These are phyloP conservation scores for Apophysomyces elegans DNA, from an alignment of 371 early-diverging fungal species.

Conservation along the genomic window DNA sequence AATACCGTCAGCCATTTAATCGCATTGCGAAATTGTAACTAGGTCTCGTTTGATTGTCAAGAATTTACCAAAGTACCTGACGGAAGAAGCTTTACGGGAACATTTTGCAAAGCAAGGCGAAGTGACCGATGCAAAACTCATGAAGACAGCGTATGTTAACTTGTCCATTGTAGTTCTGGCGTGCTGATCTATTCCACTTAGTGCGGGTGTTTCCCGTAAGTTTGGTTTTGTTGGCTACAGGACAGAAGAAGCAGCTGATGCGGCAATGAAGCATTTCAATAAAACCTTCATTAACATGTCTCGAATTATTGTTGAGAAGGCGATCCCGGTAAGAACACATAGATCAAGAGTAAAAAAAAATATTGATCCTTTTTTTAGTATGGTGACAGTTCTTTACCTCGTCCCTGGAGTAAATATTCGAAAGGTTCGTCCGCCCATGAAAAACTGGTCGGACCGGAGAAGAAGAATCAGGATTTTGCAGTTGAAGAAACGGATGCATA, in stretches of 20 bases:
- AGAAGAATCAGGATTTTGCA: conserved; percentile 42
- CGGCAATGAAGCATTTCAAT: conserved; percentile 85
- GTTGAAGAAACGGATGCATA: conserved; percentile 52
- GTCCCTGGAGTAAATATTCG: conserved; percentile 90
- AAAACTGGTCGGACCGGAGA: conserved; percentile 26
- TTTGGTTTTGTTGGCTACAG: conserved; percentile 94
- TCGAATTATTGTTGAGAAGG: conserved; percentile 83
- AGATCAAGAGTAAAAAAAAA: not conserved
- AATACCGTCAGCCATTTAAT: not conserved
- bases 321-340: conserved; percentile 71
- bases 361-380: conserved; percentile 46
- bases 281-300: conserved; percentile 92
- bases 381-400: conserved; percentile 75
- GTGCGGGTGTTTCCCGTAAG: conserved; percentile 80
- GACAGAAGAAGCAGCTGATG: conserved; percentile 83
- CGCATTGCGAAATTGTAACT: not conserved
- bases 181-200: conserved; percentile 22
- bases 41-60: conserved; percentile 86
- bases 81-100: conserved; percentile 81
- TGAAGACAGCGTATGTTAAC: conserved; percentile 71
- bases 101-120: conserved; percentile 87
- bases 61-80: conserved; percentile 89
- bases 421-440: conserved; percentile 75
- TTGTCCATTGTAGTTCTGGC: not conserved
- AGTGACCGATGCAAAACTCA: conserved; percentile 92